Percentiles rank a stretch among this genome's conserved stretches.
These are phyloP conservation scores for Fusarium oxysporum DNA, from an alignment of 2,329 filamentous ascomycete species.

Conservation along the genomic window DNA sequence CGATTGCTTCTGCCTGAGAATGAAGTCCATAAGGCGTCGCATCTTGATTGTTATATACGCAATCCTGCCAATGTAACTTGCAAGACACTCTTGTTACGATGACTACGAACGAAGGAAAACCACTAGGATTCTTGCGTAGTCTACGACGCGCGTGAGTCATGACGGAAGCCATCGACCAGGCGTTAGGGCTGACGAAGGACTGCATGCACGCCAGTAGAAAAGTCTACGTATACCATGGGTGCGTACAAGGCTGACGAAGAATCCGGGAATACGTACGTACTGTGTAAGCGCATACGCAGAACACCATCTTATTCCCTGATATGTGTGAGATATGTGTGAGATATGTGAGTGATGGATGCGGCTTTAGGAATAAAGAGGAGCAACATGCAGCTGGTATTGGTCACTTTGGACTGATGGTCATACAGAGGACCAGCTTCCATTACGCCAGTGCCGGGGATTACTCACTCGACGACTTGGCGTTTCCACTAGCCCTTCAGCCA, in stretches of 20 bases:
- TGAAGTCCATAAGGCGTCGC: constrained; percentile 2
- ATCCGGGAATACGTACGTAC: background rate
- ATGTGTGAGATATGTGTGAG: no score
- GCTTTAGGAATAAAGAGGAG: background rate
- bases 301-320: constrained; percentile 1
- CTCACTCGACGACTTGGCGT: background rate
- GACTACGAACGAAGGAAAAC: background rate
- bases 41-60: constrained; percentile 38
- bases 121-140: constrained; percentile 18
- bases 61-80: background rate
- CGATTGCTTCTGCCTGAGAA: constrained; percentile 22
- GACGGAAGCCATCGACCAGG: constrained; percentile 29
- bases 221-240: constrained; percentile 15
- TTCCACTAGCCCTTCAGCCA: background rate
- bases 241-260: constrained; percentile 34
- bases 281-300: constrained; percentile 10
- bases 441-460: background rate
- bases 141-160: constrained; percentile 42
- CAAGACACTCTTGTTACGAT: background rate
- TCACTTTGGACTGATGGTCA: background rate
- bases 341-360: background rate
- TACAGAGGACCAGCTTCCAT: background rate
- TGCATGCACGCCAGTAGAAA: background rate
- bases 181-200: constrained; percentile 14
- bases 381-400: constrained; percentile 4